A percentile compares a stretch with the other conserved stretches of the same genome.
These are phyloP conservation scores for Microdochium nivale DNA, from an alignment of 2,329 filamentous ascomycete genomes.

Conservation along the genomic window DNA sequence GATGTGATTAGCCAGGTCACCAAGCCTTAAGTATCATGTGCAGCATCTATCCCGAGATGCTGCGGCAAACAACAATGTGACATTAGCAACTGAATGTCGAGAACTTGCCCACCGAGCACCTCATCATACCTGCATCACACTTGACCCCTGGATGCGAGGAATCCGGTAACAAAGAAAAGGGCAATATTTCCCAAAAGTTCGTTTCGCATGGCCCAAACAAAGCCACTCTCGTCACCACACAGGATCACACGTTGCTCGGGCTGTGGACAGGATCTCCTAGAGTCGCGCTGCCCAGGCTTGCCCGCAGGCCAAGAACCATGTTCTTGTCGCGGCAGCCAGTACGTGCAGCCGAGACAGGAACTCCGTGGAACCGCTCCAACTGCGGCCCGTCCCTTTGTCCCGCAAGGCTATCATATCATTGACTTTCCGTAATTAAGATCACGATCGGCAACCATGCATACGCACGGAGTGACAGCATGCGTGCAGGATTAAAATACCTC, in stretches of 20 bases:
- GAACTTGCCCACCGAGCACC: not conserved
- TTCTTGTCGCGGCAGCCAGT: not conserved
- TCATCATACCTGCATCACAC: not conserved
- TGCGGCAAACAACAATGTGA: not conserved
- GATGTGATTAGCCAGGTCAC: not conserved
- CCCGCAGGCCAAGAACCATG: not conserved
- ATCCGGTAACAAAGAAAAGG: not conserved
- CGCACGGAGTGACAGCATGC: too few relatives aligned
- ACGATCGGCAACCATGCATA: too few relatives aligned
- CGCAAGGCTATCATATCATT: not conserved
- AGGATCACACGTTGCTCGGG: not conserved
- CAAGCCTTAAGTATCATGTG: not conserved
- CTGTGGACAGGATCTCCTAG: not conserved
- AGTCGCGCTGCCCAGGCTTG: not conserved
- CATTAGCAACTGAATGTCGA: not conserved
- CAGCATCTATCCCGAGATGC: not conserved
- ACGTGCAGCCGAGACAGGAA: not conserved
- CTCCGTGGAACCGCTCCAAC: not conserved
- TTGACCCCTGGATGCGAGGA: not conserved
- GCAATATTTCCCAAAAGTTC: not conserved
- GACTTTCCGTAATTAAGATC: too few relatives aligned
- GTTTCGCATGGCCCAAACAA: not conserved
- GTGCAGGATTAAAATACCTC: too few relatives aligned
- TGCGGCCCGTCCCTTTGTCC: not conserved
- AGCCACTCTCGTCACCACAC: not conserved